Base-by-base conservation (phyloP, 345 rosid species). In the Dipteronia dyeriana region DNA sequence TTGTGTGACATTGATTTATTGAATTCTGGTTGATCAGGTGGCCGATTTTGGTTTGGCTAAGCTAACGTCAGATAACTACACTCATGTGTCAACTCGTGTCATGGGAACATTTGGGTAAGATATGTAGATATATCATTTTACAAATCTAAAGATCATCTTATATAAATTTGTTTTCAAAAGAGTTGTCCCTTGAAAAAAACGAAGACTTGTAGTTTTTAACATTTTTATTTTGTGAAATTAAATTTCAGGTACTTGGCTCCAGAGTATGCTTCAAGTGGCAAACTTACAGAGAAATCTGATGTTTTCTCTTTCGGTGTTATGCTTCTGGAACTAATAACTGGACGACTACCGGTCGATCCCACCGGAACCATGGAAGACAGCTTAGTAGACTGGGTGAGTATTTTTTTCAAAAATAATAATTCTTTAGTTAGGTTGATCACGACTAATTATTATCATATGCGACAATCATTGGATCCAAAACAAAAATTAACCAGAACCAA, bases 31-130 rank as follows among this genome's bases (percentile, higher is more conserved):
- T 63, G 63, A 53, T 54, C 85, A 93, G 98, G 97, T 93, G 82
- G 88, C 98, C 17, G 99, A 93, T 86, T 95, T 95, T 69, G 97
- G 99, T 47, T 81, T 95, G 82, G 99, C 99, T n/a, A 95, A 90
- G 85, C 86, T 93, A 39, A 65, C 87, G 68, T 82, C 92, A 11
- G 97, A 93, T 79, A 85, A 79, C 79, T 22, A 85, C 45, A 90
- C 99, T 65, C 98, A 95, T 61, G 94, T 93, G 19, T 95, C 99
- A 3, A 95, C 98, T 43, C 93, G 99, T 25, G 90, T 95, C 66
- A 95, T 95, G 99, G 99, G 99, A 75, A 95, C 98, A 53, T 95
- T 95, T 29, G 97, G 99, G 95, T 93, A 79, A 75, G 81, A 67
- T 70, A 34, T 34, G 4, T 34, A 34, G 6, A 34, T 34, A 71